Evolutionary conservation across 176 grass and related monocot species (phyloP).

Genomic region (Oryza australiensis): DNA sequence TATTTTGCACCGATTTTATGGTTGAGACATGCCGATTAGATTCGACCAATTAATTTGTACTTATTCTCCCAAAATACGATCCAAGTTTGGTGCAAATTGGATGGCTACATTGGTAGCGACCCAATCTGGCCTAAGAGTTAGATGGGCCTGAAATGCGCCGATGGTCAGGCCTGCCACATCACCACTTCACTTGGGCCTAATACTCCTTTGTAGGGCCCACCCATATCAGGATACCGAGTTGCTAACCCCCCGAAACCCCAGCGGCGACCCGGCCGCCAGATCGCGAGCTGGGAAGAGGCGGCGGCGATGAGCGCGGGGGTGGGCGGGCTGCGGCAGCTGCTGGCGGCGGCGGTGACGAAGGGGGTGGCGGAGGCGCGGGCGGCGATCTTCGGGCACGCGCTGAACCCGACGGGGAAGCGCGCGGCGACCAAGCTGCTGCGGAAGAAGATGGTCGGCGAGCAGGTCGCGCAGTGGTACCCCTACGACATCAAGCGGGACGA

Average conservation of each 20-base stretch:
- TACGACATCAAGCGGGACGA: conserved; percentile 70
- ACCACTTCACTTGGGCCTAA: not conserved
- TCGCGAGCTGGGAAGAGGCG: not conserved
- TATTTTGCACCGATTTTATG: no score
- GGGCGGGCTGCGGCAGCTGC: conserved; percentile 50
- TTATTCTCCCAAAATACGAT: no score
- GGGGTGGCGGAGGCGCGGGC: conserved; percentile 54
- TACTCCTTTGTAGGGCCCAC: not conserved
- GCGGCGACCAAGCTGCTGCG: conserved; percentile 70
- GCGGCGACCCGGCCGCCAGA: not conserved
- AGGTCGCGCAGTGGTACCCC: conserved; percentile 82
- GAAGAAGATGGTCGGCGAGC: conserved; percentile 64
- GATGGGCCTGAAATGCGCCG: no score
- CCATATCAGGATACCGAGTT: not conserved
- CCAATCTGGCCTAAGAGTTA: no score
- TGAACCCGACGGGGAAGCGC: conserved; percentile 66
- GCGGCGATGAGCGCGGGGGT: conserved; percentile 44
- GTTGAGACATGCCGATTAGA: no score
- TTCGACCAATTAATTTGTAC: no score
- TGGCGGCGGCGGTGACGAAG: conserved; percentile 52
- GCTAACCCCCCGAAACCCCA: not conserved
- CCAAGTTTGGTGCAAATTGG: no score
- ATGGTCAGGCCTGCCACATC: not conserved
- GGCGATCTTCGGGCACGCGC: conserved; percentile 60
- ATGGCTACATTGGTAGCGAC: no score